Evolutionary conservation across 805 yeast genomes (phyloP), one percentile per base, ranked within the genome.

Genomic region (Candida xyloterini): DNA sequence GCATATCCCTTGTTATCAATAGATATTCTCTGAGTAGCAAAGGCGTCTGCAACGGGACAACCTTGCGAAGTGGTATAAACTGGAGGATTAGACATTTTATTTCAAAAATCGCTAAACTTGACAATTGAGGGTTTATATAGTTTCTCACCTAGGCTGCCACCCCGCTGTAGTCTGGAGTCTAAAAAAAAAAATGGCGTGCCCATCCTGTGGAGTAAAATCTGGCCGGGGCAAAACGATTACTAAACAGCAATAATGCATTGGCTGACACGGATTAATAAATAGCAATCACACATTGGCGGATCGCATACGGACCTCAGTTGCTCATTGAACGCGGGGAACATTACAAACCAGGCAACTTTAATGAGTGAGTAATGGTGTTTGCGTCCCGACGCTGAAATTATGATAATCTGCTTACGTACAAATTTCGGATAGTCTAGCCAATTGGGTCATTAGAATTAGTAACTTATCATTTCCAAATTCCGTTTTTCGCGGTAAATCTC

Each of bases 1-100:
- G 43, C 24, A 44, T 49, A 54, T 13, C 61, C 65, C 5, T 35
- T 35, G 24, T 52, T 52, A 50, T 79, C 76, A 44, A 79, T 61
- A 15, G 91, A 83, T 24, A 84, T 66, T 60, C 93, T 72, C 60
- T 84, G 89, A 4, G 89, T 78, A 32, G 86, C 84, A 54, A 81
- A 81, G 5, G 90, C 79, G 53, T 82, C 84, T 25, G 81, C 76
- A 40, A 83, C 73, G n/a, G 93, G 91, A 53, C 74, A 71, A 35
- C 95, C 95, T 57, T 78, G 79, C 33, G 88, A 74, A 42, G 84
- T 84, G 3, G 91, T 81, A 57, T 71, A 81, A 18, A 68, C 70
- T 38, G 88, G 84, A 51, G 81, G 66, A 30, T 57, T 57, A 8
- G 63, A 54, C 67, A 61, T 63, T 26, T 9, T 28, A 18, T 8